Percentiles rank a stretch among this genome's conserved stretches.
phyloP scores from a whole-genome alignment of 176 grass and related monocot species.

The Rhipidocladum racemiflorum region DNA sequence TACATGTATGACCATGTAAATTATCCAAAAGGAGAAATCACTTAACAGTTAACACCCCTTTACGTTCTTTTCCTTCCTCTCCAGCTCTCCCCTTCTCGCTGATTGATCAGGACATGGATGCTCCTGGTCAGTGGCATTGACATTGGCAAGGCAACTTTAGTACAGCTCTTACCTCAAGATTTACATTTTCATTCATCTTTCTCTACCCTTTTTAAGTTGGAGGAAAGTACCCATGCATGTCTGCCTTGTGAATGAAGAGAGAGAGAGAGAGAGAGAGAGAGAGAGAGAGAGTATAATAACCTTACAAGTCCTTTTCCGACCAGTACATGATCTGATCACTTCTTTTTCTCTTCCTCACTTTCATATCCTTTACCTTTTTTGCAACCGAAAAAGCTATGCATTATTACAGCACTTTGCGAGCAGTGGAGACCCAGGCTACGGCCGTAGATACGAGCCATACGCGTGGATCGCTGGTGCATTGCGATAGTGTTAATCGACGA shows the following conservation, averaged over 20 bases:
- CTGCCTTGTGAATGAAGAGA: neutral
- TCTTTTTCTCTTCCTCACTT: neutral
- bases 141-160: neutral
- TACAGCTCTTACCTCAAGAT: neutral
- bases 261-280: neutral
- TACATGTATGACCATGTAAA: neutral
- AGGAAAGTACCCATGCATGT: neutral
- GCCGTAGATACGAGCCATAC: neutral
- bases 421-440: neutral
- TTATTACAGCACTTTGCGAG: constrained; percentile 24
- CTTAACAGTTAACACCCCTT: neutral
- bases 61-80: neutral
- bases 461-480: neutral
- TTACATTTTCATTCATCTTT: neutral
- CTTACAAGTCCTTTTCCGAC: neutral
- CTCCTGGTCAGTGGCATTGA: neutral
- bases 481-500: neutral
- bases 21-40: neutral
- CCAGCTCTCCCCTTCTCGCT: neutral
- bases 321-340: neutral
- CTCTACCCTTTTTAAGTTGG: neutral
- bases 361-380: neutral
- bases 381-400: constrained; percentile 5
- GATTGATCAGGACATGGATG: neutral
- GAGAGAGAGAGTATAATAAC: neutral